phyloP scores from a whole-genome alignment of 2,329 filamentous ascomycete species.

The Phialocephala subalpina region DNA sequence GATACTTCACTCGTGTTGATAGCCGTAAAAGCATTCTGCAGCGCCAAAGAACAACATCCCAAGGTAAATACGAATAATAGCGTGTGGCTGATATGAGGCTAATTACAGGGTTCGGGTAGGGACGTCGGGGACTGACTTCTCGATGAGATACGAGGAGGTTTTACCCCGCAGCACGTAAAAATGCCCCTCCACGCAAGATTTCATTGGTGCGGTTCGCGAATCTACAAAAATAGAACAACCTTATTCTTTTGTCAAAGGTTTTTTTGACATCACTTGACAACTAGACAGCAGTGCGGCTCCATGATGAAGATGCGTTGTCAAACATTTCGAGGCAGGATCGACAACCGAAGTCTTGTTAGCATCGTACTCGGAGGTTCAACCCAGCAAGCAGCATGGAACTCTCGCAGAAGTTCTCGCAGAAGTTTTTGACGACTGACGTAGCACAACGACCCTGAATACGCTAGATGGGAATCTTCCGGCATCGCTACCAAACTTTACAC shows the following conservation, averaged over 20 bases:
- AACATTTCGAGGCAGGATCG: neutral
- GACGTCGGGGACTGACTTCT: too few relatives aligned
- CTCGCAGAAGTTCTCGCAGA: neutral
- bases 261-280: neutral
- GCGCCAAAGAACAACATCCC: neutral
- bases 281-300: neutral
- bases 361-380: neutral
- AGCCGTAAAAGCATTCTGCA: neutral
- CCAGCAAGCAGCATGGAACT: neutral
- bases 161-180: slow-evolving; percentile 19
- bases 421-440: neutral
- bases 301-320: neutral
- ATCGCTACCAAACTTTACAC: neutral
- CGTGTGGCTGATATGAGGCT: neutral
- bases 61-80: slow-evolving; percentile 5
- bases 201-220: neutral
- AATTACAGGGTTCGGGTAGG: neutral
- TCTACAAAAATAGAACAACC: slow-evolving; percentile 1
- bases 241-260: neutral
- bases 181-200: slow-evolving; percentile 1
- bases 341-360: neutral
- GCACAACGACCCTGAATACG: too few relatives aligned
- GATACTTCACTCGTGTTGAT: neutral
- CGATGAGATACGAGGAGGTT: slow-evolving; percentile 22
- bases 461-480: neutral